These are phyloP conservation scores for Entomortierella beljakovae DNA, from an alignment of 192 early-diverging fungal genomes.

Conservation along the genomic window DNA sequence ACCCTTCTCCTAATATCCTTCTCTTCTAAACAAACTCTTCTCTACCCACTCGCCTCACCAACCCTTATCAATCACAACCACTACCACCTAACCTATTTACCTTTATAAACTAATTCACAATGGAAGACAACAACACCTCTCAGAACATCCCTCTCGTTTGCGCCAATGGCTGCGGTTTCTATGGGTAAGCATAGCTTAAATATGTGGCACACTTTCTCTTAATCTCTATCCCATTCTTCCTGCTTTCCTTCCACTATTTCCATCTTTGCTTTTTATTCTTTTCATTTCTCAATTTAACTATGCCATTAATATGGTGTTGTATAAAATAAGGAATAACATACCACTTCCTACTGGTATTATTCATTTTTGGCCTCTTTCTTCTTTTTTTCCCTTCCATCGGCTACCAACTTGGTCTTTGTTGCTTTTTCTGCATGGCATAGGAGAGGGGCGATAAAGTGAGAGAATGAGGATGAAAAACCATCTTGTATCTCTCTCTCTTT, in stretches of 20 bases:
- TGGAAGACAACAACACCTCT: slow-evolving; percentile 77
- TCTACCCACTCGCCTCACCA: neutral
- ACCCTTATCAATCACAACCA: neutral
- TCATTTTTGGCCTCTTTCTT: neutral
- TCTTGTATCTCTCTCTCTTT: no score
- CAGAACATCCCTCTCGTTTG: slow-evolving; percentile 68
- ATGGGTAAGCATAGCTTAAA: slow-evolving; percentile 59
- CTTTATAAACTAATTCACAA: slow-evolving; percentile 18
- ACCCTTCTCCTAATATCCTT: neutral
- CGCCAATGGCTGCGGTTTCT: slow-evolving; percentile 80
- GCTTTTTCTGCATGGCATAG: no score
- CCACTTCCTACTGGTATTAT: no score
- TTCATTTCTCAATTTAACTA: no score
- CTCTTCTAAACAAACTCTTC: neutral
- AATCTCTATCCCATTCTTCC: neutral
- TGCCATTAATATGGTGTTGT: no score
- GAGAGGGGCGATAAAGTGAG: no score
- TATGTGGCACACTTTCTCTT: neutral
- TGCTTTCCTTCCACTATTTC: neutral
- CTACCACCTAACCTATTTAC: neutral
- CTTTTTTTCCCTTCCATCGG: neutral
- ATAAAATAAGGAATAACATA: no score
- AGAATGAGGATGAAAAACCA: no score
- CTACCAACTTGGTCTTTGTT: no score
- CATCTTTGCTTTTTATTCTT: no score